Conservation (phyloP, 805 yeast genomes). For the Yarrowia sp. region DNA sequence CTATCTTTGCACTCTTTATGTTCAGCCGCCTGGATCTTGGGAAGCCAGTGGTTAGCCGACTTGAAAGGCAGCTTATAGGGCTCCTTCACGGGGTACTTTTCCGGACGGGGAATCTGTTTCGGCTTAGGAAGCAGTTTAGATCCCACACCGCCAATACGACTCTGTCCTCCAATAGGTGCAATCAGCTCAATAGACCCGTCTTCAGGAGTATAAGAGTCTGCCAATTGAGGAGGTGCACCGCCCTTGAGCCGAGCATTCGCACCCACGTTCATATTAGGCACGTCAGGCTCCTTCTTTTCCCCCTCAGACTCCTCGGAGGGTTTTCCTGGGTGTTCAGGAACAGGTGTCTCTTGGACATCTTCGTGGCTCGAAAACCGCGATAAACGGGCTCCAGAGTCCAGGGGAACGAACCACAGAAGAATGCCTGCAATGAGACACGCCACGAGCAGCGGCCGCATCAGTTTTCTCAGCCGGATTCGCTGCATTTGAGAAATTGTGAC, state of each 20-base stretch:
- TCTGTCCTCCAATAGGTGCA: conserved; percentile 11
- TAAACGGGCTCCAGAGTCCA: neutral
- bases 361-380: neutral
- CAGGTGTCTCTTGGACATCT: neutral
- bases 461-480: neutral
- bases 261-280: conserved; percentile 16
- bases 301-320: neutral
- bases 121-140: conserved; percentile 8
- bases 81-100: conserved; percentile 27
- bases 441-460: conserved; percentile 18
- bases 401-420: conserved; percentile 17
- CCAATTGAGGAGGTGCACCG: conserved; percentile 16
- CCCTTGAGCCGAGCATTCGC: conserved; percentile 29
- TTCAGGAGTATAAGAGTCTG: neutral
- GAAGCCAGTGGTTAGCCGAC: conserved; percentile 2
- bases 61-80: conserved; percentile 1
- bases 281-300: neutral
- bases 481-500: neutral
- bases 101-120: conserved; percentile 16
- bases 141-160: conserved; percentile 4
- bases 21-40: conserved; percentile 43
- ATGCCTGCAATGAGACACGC: conserved; percentile 9
- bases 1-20: neutral
- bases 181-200: conserved; percentile 11
- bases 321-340: conserved; percentile 11